These are phyloP conservation scores for Biscutella laevigata DNA, from an alignment of 441 rosid genomes.

Conservation along the genomic window DNA sequence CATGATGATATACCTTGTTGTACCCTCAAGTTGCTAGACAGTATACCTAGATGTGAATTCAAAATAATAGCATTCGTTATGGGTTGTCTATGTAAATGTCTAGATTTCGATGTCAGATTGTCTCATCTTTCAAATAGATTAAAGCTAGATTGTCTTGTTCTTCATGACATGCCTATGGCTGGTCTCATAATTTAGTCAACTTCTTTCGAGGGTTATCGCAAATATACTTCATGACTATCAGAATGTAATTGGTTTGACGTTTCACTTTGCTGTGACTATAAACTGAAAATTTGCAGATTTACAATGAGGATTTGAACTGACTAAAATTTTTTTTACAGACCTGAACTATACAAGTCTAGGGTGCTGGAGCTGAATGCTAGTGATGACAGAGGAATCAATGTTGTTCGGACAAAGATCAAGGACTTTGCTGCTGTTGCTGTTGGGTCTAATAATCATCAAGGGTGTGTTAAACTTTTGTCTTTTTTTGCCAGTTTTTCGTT, in stretches of 20 bases:
- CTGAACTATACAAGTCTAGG: constrained; percentile 84
- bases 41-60: not conserved
- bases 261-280: not conserved
- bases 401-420: constrained; percentile 92
- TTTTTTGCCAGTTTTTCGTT: not conserved
- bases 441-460: constrained; percentile 56
- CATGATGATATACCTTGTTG: not conserved
- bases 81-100: not conserved
- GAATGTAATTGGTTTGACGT: not conserved
- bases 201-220: not conserved
- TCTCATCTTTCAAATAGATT: not conserved
- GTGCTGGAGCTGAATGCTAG: constrained; percentile 97
- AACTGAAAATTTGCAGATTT: not conserved
- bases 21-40: not conserved
- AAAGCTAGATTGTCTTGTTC: not conserved
- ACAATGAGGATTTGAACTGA: not conserved
- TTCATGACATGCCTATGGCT: not conserved
- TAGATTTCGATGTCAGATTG: not conserved
- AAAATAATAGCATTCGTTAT: not conserved
- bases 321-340: constrained; percentile 37
- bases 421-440: constrained; percentile 96
- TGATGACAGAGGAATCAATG: constrained; percentile 97
- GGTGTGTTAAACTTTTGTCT: constrained; percentile 30
- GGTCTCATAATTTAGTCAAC: not conserved
- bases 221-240: not conserved